Conservation (phyloP, 2,329 filamentous ascomycete species). For the Aspergillus ustus region DNA sequence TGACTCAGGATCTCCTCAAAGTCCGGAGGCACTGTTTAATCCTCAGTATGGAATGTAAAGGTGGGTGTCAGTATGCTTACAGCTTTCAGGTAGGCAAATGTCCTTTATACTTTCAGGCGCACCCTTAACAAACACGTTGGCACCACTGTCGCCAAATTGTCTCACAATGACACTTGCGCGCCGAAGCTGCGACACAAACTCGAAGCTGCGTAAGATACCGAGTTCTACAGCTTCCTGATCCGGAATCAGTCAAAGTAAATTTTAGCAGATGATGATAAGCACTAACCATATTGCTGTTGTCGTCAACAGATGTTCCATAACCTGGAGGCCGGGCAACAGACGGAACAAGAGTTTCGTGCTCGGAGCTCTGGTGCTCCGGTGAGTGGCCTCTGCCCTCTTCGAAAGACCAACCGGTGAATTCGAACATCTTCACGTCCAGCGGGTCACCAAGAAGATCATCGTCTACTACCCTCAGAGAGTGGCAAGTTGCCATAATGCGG, state of each 20-base stretch:
- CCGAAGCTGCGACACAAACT: conserved; percentile 91
- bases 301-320: conserved; percentile 56
- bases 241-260: neutral
- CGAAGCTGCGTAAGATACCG: conserved; percentile 87
- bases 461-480: conserved; percentile 85
- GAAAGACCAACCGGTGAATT: conserved; percentile 91
- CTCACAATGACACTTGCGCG: conserved; percentile 91
- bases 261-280: conserved; percentile 20
- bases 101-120: conserved; percentile 96
- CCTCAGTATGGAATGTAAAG: conserved; percentile 29
- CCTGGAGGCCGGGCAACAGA: conserved; percentile 83
- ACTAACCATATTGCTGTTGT: conserved; percentile 43
- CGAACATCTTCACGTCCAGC: conserved; percentile 97
- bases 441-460: conserved; percentile 90
- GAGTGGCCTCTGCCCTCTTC: conserved; percentile 78
- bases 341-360: conserved; percentile 74
- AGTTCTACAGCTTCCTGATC: conserved; percentile 69
- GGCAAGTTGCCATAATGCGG: conserved; percentile 96
- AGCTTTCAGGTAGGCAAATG: conserved; percentile 82
- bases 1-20: conserved; percentile 87
- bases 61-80: conserved; percentile 53
- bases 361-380: conserved; percentile 67
- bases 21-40: conserved; percentile 70
- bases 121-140: conserved; percentile 91
- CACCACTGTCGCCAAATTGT: conserved; percentile 82